phyloP scores from a whole-genome alignment of 306 rosid genomes.

The Citrullus amarus region DNA sequence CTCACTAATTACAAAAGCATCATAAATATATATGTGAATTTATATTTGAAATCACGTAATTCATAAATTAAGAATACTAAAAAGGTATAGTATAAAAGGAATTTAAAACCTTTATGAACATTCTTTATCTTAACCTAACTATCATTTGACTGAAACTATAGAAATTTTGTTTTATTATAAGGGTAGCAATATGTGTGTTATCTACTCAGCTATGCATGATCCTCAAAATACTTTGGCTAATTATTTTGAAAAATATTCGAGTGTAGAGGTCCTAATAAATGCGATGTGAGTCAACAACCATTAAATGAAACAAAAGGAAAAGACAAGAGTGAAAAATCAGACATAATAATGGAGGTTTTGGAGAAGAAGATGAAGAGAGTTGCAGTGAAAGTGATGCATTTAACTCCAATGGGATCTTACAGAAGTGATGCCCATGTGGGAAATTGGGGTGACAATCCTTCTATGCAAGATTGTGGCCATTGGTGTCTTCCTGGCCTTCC shows the following conservation, averaged over 20 bases:
- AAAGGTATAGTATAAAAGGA: no score
- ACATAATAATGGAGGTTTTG: conserved; percentile 36
- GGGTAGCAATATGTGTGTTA: no score
- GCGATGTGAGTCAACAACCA: conserved; percentile 44
- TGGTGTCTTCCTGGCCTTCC: conserved; percentile 94
- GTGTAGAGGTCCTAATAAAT: conserved; percentile 30
- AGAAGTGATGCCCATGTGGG: conserved; percentile 85
- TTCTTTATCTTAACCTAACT: no score
- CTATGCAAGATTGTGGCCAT: conserved; percentile 61
- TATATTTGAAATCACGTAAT: no score
- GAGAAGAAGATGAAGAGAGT: conserved; percentile 28
- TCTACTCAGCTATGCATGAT: not conserved
- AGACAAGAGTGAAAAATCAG: conserved; percentile 47
- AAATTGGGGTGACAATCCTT: conserved; percentile 53
- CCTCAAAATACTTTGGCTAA: not conserved
- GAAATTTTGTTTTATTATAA: no score
- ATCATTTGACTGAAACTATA: no score
- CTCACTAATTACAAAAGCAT: no score
- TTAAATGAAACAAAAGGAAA: conserved; percentile 30
- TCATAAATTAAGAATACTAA: no score
- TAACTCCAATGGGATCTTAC: conserved; percentile 65
- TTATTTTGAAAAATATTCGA: not conserved
- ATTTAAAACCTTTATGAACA: no score
- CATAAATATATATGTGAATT: no score
- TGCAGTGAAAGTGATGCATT: conserved; percentile 42